phyloP scores from a whole-genome alignment of 2,329 filamentous ascomycete species.

The Orbilia blumenaviensis region DNA sequence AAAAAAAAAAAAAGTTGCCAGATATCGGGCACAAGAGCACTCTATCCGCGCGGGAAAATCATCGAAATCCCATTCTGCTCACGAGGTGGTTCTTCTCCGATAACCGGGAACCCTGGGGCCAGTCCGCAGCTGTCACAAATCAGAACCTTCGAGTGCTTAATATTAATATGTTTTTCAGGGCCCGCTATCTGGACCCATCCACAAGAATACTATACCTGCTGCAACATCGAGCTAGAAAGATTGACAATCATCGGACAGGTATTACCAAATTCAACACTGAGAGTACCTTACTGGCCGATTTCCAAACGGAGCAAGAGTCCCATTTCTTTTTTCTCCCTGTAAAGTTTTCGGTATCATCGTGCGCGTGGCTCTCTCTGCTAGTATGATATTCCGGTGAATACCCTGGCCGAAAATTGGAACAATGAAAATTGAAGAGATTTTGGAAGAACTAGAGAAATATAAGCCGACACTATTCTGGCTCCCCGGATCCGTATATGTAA shows the following conservation, averaged over 20 bases:
- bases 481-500: background rate
- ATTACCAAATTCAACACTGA: background rate
- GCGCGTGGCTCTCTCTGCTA: background rate
- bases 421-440: too few species aligned
- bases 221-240: background rate
- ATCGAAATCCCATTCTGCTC: slow-evolving; percentile 28
- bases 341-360: background rate
- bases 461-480: too few species aligned
- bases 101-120: slow-evolving; percentile 4
- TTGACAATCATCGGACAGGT: background rate
- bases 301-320: background rate
- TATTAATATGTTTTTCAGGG: background rate
- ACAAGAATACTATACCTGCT: background rate
- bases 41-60: background rate
- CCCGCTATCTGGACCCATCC: background rate
- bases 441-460: background rate
- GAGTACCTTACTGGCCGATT: background rate
- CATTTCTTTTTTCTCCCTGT: too few species aligned
- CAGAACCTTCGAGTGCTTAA: background rate
- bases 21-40: background rate
- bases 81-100: slow-evolving; percentile 5
- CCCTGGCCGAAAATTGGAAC: too few species aligned
- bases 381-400: background rate
- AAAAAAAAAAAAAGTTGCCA: background rate
- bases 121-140: background rate